Evolutionary conservation across 2,329 filamentous ascomycete species (phyloP).

Genomic region (Xylaria sp.): DNA sequence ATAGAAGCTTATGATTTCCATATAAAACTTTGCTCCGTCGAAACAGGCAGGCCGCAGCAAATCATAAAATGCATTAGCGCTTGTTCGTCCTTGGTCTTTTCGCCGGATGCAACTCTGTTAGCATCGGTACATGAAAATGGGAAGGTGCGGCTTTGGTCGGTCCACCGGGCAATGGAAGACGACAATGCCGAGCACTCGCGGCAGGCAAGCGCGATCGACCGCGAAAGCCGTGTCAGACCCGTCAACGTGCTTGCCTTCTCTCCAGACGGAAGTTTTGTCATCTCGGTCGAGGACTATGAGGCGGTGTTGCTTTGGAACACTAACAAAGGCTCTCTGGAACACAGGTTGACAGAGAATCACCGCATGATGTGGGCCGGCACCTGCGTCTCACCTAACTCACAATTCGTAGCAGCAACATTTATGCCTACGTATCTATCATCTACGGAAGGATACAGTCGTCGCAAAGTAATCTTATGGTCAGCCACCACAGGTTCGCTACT

Average conservation of each 20-base stretch:
- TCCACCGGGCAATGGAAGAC: neutral
- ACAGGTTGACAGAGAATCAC: neutral
- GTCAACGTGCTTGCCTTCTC: neutral
- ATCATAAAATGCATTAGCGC: neutral
- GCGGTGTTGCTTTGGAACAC: neutral
- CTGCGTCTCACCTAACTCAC: neutral
- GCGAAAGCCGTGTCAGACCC: neutral
- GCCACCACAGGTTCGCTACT: neutral
- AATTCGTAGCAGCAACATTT: neutral
- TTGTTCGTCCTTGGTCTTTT: neutral
- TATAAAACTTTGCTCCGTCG: neutral
- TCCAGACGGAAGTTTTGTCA: neutral
- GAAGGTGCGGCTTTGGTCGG: neutral
- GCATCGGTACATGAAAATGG: neutral
- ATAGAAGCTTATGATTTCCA: neutral
- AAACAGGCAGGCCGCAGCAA: neutral
- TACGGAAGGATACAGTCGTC: too few species aligned
- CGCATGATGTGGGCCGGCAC: neutral
- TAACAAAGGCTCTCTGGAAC: neutral
- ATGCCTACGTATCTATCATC: too few species aligned
- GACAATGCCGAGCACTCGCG: neutral
- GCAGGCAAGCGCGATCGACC: neutral
- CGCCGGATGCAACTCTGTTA: neutral
- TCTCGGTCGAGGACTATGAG: neutral
- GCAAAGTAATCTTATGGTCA: neutral